Evolutionary conservation across 2,329 filamentous ascomycete species (phyloP), one percentile per base, ranked within the genome.

Genomic region (Fusarium sp.): DNA sequence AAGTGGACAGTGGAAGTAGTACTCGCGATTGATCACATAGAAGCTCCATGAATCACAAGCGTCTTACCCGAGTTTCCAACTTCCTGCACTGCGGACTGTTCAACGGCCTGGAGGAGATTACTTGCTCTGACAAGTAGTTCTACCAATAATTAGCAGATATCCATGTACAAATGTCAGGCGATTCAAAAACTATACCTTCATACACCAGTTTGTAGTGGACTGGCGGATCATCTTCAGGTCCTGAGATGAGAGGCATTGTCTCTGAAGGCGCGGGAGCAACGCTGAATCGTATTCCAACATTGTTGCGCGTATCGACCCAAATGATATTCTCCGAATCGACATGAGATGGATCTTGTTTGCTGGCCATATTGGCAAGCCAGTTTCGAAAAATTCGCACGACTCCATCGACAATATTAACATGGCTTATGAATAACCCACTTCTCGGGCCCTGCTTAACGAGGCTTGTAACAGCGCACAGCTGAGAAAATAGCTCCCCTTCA

Each of bases 181-280:
- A 2, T 6, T 7, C 14, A 13, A 18, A 18, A 13, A 44, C 75
- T 84, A 61, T 81, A 93, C 92, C 90, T 86, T 92, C 84, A 74
- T 93, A 92, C 58, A 92, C 87, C 28, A 96, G 81, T 43, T 86
- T 86, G 75, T 94, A 96, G 55, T 85, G 88, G 11, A 92, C 88
- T 5, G 90, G 84, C n/a, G 86, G 79, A 45, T 93, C 89, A 55
- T 93, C 89, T 51, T 90, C 87, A 11, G 80, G 81, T 3, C 83
- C 81, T 17, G 88, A 78, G 14, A 92, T 80, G 15, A 92, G 77
- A 2, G 89, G 87, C 60, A 81, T 80, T 36, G 83, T 74, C 77
- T 79, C 75, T n/a, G 71, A 72, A n/a, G 69, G 68, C 14, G 61
- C 72, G 38, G 63, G 68, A 34, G 63, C 76, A 18, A 95, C 90